These are phyloP conservation scores for Craspedostauros australis DNA, from an alignment of 108 stramenopile species.

Conservation along the genomic window DNA sequence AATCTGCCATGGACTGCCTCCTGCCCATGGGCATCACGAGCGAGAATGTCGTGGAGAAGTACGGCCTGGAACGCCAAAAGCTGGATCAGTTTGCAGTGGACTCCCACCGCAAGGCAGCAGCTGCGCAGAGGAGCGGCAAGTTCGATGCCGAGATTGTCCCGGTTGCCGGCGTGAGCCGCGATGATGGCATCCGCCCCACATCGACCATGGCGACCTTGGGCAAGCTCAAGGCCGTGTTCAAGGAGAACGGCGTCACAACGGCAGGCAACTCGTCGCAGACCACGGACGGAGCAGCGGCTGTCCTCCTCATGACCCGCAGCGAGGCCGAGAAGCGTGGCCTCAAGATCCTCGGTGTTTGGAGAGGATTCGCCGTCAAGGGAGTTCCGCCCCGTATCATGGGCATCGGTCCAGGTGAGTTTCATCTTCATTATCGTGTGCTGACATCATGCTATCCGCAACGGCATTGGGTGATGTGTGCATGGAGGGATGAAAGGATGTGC, in stretches of 20 bases:
- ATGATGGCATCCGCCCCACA: conserved; percentile 88
- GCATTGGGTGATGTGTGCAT: no score
- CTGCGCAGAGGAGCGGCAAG: conserved; percentile 67
- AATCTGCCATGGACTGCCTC: conserved; percentile 80
- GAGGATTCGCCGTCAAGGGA: conserved; percentile 76
- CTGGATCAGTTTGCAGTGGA: conserved; percentile 84
- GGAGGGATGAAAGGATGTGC: no score
- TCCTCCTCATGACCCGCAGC: conserved; percentile 78
- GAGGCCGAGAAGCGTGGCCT: conserved; percentile 64
- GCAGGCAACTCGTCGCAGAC: conserved; percentile 92
- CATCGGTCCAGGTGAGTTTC: conserved; percentile 88
- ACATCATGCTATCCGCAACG: no score
- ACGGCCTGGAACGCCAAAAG: conserved; percentile 50
- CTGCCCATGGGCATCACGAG: conserved; percentile 95
- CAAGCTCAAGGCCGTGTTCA: conserved; percentile 82
- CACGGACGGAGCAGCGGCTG: conserved; percentile 95
- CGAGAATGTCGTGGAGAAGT: conserved; percentile 87
- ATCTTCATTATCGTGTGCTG: no score
- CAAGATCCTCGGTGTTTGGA: conserved; percentile 74
- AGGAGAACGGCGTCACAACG: conserved; percentile 78
- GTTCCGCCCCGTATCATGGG: conserved; percentile 93
- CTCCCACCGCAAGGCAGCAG: conserved; percentile 83
- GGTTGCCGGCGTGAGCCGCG: conserved; percentile 58
- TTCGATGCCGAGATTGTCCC: conserved; percentile 89
- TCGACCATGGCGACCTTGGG: conserved; percentile 73